phyloP scores from a whole-genome alignment of 2,329 filamentous ascomycete genomes.

The Dissoconium aciculare region DNA sequence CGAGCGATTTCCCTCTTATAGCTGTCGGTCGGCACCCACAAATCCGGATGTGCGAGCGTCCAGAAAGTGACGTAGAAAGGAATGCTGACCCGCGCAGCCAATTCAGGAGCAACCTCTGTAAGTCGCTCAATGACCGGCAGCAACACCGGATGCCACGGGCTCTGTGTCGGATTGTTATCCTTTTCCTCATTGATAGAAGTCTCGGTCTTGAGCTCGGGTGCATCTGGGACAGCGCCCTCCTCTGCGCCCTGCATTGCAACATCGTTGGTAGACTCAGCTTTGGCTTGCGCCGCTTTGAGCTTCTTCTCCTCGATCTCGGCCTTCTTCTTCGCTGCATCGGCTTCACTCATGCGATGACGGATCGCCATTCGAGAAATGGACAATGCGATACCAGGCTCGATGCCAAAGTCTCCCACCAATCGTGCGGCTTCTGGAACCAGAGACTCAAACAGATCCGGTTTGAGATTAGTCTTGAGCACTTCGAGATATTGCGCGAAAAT shows the following conservation, averaged over 20 bases:
- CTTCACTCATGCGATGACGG: constrained; percentile 44
- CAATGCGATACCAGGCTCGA: constrained; percentile 72
- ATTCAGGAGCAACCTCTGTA: constrained; percentile 42
- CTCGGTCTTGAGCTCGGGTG: constrained; percentile 14
- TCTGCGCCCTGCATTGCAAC: constrained; percentile 20
- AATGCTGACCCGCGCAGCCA: constrained; percentile 56
- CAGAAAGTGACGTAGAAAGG: constrained; percentile 86
- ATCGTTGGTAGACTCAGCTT: constrained; percentile 36
- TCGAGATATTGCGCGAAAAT: constrained; percentile 81
- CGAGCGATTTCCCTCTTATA: constrained; percentile 64
- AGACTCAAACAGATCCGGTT: constrained; percentile 59
- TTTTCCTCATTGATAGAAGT: constrained; percentile 18
- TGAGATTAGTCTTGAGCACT: constrained; percentile 65
- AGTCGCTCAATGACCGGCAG: constrained; percentile 59
- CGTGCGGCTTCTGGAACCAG: constrained; percentile 60
- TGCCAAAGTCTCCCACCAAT: constrained; percentile 62
- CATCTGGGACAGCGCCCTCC: constrained; percentile 30
- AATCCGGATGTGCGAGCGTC: constrained; percentile 71
- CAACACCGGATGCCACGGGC: constrained; percentile 52
- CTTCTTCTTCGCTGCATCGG: constrained; percentile 24
- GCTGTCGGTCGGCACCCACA: constrained; percentile 58
- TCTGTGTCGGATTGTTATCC: constrained; percentile 7
- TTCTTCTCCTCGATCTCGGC: constrained; percentile 21
- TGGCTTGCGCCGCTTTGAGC: constrained; percentile 9
- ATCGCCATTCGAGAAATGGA: constrained; percentile 65